Base-by-base conservation (phyloP, 2,329 filamentous ascomycete genomes). In the Neopestalotiopsis sp. region DNA sequence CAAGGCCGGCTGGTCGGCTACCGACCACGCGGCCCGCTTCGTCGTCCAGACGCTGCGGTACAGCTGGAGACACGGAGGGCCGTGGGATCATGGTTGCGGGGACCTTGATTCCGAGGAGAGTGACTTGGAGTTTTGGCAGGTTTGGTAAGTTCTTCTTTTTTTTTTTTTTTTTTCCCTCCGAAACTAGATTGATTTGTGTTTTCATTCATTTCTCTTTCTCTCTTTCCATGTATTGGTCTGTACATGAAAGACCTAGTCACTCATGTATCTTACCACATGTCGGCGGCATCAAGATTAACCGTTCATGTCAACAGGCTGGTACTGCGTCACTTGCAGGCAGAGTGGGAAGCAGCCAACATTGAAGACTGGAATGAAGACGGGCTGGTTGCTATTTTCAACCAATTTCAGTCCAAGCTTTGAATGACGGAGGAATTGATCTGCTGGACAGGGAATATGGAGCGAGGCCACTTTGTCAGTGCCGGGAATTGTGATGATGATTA, bases 21-120 rank as follows among this genome's bases (percentile, higher is more conserved):
- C 76, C 12, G 74, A 78, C 57, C 75, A 78, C 42, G 75, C 75
- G 4, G 65, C 75, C 10, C 72, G 74, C 13, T 78, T 78, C 61
- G 45, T 77, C 5, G 74, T 78, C 28, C 71, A 72, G 13, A 71
- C 73, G 32, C 71, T 78, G 20, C 69, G 67, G 17, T 73, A 70
- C 65, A 77, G 75, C 67, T 78, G 76, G 76, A 62, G 70, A 20
- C 70, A 74, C 56, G 70, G 68, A 20, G 75, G 75, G 72, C 73
- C 30, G 3, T 40, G 42, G 67, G 58, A 32, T 65, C 58, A 61
- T 76, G 76, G 76, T 70, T 65, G 9, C 7, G 49, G 40, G 24
- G 57, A 68, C 57, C 62, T 66, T 4, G 66, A 70, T 9, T 61
- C 66, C n/a, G 70, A 75, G 17, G 74, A 75, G 57, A 68, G 69